Evolutionary conservation across 148 eudicot species (phyloP).

Genomic region (Rhododendron molle): DNA sequence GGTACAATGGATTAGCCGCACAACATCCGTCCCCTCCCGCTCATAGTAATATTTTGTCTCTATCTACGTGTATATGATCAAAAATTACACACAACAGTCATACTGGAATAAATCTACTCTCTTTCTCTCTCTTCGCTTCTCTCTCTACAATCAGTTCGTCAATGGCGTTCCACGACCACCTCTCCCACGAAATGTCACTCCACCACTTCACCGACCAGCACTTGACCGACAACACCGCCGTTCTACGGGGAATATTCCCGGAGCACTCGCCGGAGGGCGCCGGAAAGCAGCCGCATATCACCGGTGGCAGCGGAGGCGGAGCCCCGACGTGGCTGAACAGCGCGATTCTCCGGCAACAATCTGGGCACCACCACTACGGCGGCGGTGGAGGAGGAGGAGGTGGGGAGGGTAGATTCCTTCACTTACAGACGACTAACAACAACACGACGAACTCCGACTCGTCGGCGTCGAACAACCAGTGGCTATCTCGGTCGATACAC

Average conservation of each 20-base stretch:
- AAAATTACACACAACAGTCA: not conserved
- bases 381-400: not conserved
- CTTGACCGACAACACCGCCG: constrained; percentile 11
- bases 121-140: constrained; percentile 9
- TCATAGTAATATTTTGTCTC: constrained; percentile 8
- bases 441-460: constrained; percentile 24
- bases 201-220: constrained; percentile 31
- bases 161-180: constrained; percentile 33
- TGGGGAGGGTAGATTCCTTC: constrained; percentile 23
- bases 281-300: not conserved
- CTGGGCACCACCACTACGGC: not conserved
- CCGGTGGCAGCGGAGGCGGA: not conserved
- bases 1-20: not conserved
- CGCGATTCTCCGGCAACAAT: constrained; percentile 34
- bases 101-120: constrained; percentile 14
- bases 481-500: constrained; percentile 27
- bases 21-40: not conserved
- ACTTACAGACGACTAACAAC: constrained; percentile 27
- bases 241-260: constrained; percentile 6
- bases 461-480: constrained; percentile 29
- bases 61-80: not conserved
- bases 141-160: constrained; percentile 6
- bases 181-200: constrained; percentile 27
- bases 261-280: constrained; percentile 6
- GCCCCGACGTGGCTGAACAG: constrained; percentile 49